A percentile compares a stretch with the other conserved stretches of the same genome.
Evolutionary conservation across 2,329 filamentous ascomycete species (phyloP).

Genomic region (Chaetomium strumarium): DNA sequence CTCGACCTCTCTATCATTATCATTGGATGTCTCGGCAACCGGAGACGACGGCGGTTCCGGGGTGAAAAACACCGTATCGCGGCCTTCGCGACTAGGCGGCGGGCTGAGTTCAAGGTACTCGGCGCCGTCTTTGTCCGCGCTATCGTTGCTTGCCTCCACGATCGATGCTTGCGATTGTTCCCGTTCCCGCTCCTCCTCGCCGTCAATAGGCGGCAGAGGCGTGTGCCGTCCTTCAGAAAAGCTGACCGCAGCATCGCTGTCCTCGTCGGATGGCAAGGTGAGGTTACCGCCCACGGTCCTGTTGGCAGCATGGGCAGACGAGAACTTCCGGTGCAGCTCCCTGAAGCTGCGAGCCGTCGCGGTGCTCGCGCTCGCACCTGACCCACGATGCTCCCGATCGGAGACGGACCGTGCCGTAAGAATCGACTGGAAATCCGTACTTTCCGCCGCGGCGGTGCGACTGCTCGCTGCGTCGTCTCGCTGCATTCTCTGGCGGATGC

Average conservation of each 20-base stretch:
- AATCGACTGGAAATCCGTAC: constrained; percentile 49
- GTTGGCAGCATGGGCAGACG: constrained; percentile 45
- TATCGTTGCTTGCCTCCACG: constrained; percentile 7
- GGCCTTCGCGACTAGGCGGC: constrained; percentile 28
- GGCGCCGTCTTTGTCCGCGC: constrained; percentile 13
- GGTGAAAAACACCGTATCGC: constrained; percentile 36
- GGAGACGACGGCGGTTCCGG: constrained; percentile 33
- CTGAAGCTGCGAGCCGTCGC: constrained; percentile 61
- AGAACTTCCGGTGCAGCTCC: constrained; percentile 56
- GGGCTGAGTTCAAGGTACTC: constrained; percentile 25
- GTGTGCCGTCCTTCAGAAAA: constrained; percentile 54
- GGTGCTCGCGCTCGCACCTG: constrained; percentile 59
- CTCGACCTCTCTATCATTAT: constrained; percentile 13
- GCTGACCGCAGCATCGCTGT: constrained; percentile 55
- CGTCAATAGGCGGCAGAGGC: constrained; percentile 48
- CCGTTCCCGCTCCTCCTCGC: constrained; percentile 27
- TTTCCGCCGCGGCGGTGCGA: constrained; percentile 23
- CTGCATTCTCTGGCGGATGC: constrained; percentile 56
- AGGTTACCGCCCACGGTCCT: constrained; percentile 38
- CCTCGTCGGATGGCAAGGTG: constrained; percentile 49
- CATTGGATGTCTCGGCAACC: constrained; percentile 21
- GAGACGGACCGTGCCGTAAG: constrained; percentile 38
- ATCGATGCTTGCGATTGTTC: background rate
- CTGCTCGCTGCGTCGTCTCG: constrained; percentile 29
- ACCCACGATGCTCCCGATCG: constrained; percentile 49